Percentiles rank a stretch among this genome's conserved stretches.
phyloP scores from a whole-genome alignment of 805 yeast genomes.

The Saccharomycopsis babjevae region DNA sequence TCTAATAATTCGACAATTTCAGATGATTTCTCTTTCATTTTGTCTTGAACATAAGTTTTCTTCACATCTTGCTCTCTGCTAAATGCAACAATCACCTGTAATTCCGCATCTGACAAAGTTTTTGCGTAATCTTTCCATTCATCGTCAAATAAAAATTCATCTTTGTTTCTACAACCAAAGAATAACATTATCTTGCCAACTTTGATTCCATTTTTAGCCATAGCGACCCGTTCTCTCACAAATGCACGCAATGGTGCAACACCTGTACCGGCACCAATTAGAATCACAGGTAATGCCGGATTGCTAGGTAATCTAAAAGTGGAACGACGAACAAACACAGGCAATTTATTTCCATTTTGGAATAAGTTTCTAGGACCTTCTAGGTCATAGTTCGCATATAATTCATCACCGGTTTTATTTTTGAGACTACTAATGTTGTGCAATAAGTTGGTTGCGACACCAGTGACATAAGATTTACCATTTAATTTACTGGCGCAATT shows the following conservation, averaged over 20 bases:
- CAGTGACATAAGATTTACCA: constrained; percentile 30
- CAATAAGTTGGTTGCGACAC: constrained; percentile 86
- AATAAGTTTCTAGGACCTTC: constrained; percentile 70
- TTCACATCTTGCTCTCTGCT: constrained; percentile 57
- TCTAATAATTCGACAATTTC: constrained; percentile 36
- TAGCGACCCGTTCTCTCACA: constrained; percentile 71
- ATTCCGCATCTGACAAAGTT: constrained; percentile 46
- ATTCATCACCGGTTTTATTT: constrained; percentile 32
- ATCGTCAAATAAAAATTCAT: constrained; percentile 68
- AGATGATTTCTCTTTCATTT: constrained; percentile 41
- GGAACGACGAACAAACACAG: constrained; percentile 90
- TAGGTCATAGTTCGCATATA: constrained; percentile 47
- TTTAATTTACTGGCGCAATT: constrained; percentile 22
- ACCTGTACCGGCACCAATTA: constrained; percentile 98
- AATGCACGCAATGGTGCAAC: constrained; percentile 98
- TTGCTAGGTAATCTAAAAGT: constrained; percentile 88
- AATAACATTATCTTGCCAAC: constrained; percentile 71
- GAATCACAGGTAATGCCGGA: constrained; percentile 71
- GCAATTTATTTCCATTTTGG: constrained; percentile 42
- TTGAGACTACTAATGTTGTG: constrained; percentile 56
- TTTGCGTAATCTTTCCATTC: constrained; percentile 80
- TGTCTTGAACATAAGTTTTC: constrained; percentile 78
- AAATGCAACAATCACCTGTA: constrained; percentile 61
- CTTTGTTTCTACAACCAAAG: constrained; percentile 76
- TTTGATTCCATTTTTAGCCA: constrained; percentile 36